phyloP scores from a whole-genome alignment of 169 alveolate species.

The Plasmodium inui region DNA sequence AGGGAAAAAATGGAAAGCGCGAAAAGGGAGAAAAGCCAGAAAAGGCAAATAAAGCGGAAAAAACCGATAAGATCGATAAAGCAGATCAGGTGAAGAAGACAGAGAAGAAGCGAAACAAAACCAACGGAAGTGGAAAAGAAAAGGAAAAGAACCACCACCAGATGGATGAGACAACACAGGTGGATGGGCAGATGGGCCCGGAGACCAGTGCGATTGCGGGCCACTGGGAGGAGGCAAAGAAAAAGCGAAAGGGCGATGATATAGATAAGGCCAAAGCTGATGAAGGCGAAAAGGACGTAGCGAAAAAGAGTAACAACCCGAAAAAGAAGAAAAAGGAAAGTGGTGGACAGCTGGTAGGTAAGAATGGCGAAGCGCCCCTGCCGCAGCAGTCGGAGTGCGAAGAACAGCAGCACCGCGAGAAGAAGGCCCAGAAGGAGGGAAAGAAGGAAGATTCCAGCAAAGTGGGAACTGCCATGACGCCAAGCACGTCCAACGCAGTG shows the following conservation, averaged over 20 bases:
- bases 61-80: no score
- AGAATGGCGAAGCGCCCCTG: neutral
- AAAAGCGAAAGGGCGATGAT: neutral
- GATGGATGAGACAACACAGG: neutral
- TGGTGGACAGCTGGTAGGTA: neutral
- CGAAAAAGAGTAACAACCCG: neutral
- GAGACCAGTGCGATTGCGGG: neutral
- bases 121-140: neutral
- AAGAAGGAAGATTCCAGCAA: neutral
- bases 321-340: conserved; percentile 1
- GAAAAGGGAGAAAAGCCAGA: neutral
- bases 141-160: neutral
- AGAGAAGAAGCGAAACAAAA: neutral
- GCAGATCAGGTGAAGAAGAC: neutral
- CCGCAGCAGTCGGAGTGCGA: neutral
- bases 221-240: neutral
- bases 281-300: neutral
- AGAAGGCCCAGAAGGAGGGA: conserved; percentile 8
- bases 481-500: neutral
- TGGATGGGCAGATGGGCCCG: neutral
- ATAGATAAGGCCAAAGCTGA: neutral
- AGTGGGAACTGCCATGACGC: neutral
- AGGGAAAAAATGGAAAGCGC: neutral
- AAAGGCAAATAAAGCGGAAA: neutral
- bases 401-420: neutral